A percentile compares a stretch with the other conserved stretches of the same genome.
Evolutionary conservation across 2,329 filamentous ascomycete species (phyloP).

Genomic region (Alternaria alternata): DNA sequence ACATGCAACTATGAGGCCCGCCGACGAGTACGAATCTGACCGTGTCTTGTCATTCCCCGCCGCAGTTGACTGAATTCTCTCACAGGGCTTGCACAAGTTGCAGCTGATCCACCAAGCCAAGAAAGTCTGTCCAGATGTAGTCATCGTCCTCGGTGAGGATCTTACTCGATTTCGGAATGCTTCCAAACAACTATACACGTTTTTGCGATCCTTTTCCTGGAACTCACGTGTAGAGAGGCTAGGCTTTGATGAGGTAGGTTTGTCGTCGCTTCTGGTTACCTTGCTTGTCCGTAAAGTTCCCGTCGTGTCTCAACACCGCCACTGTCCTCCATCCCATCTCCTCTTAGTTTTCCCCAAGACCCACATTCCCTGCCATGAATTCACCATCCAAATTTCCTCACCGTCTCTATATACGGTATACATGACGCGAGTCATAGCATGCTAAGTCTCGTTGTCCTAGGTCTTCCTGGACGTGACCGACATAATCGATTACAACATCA

Average conservation of each 20-base stretch:
- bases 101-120: slow-evolving; percentile 85
- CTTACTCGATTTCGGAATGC: slow-evolving; percentile 78
- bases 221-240: slow-evolving; percentile 78
- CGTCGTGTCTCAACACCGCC: slow-evolving; percentile 12
- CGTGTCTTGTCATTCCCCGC: not conserved
- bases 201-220: slow-evolving; percentile 79
- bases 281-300: not conserved
- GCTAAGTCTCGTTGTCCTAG: slow-evolving; percentile 42
- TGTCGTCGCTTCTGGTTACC: no score
- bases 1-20: slow-evolving; percentile 85
- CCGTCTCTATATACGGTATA: not conserved
- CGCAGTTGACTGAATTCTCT: not conserved
- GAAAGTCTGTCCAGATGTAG: slow-evolving; percentile 78
- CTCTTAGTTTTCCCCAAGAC: no score
- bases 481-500: slow-evolving; percentile 81
- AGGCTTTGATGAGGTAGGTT: slow-evolving; percentile 85
- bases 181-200: slow-evolving; percentile 80
- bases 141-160: slow-evolving; percentile 85
- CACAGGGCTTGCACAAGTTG: slow-evolving; percentile 73
- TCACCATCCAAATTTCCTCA: not conserved
- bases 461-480: slow-evolving; percentile 84
- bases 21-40: slow-evolving; percentile 58
- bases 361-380: no score
- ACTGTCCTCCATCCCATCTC: not conserved
- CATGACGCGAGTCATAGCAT: not conserved